Base-by-base conservation (phyloP, 352 stramenopile genomes). In the Phytophthora litchii region DNA sequence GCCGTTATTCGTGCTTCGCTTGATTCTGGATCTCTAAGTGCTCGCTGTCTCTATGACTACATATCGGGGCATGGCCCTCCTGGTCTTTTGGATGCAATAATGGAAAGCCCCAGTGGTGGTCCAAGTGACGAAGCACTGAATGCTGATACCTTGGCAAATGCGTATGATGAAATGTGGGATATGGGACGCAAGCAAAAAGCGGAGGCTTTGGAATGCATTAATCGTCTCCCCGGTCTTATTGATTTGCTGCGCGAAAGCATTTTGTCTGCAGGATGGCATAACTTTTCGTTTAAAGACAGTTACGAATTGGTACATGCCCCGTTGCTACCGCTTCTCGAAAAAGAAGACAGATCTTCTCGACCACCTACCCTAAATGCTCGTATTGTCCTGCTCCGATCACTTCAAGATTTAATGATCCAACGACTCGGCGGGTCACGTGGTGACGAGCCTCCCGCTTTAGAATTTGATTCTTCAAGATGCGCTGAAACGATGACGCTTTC, bases 401-500 rank as follows among this genome's bases (percentile, higher is more conserved):
- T 96, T 25, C 87, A 96, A 80, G 87, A 96, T 21, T 69, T 94
- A 38, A 91, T 96, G 80, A 78, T 94, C 14, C 65, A 90, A 61
- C 83, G 81, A 23, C 60, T 96, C n/a, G 78, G 78, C 51, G 82
- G 85, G 5, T 87, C 77, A 50, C 72, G 75, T 37, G 80, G 83
- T 47, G 83, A 92, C 36, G 87, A 94, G 23, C 74, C 79, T 42
- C 81, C 87, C 12, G 64, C 83, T n/a, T 72, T 96, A 31, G 87
- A 96, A 49, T 96, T 94, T 74, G 87, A 96, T 74, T 65, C 83
- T 16, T 82, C 85, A 4, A 78, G 88, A 8, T 96, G 88, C 46
- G 88, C 88, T 11, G 88, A 96, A 67, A 96, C 88, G 4, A 95
- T 96, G 76, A 94, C 88, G 20, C 61, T 96, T 16, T 90, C 81